Percentiles rank a stretch among this genome's conserved stretches.
These are phyloP conservation scores for Aureobasidium sp. DNA, from an alignment of 2,329 filamentous ascomycete genomes.

Conservation along the genomic window DNA sequence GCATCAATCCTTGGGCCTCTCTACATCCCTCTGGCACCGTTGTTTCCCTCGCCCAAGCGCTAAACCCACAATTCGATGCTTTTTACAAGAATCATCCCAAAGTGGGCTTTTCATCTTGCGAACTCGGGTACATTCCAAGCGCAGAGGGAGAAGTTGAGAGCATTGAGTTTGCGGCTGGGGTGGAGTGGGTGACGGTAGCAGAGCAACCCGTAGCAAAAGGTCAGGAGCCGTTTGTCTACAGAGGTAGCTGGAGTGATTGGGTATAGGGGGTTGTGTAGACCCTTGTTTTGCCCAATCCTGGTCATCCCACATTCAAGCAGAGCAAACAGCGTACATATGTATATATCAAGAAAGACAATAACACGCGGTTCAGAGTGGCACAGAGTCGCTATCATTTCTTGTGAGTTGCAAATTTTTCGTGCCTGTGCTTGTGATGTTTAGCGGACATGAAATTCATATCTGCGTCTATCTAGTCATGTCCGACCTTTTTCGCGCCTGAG, in stretches of 20 bases:
- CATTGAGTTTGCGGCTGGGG: background rate
- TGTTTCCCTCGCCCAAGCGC: slow-evolving; percentile 22
- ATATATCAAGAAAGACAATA: too few species aligned
- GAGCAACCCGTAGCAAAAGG: background rate
- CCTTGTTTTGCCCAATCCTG: too few species aligned
- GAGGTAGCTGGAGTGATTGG: slow-evolving; percentile 13
- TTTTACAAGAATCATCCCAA: slow-evolving; percentile 25
- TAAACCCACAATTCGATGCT: slow-evolving; percentile 24
- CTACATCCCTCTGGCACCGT: slow-evolving; percentile 26
- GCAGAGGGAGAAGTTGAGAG: background rate
- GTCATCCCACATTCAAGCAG: too few species aligned
- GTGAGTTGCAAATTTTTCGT: too few species aligned
- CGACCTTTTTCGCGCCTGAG: too few species aligned
- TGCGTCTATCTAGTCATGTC: too few species aligned
- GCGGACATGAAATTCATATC: too few species aligned
- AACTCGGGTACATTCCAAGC: slow-evolving; percentile 12
- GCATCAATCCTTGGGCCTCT: slow-evolving; percentile 26
- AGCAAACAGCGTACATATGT: too few species aligned
- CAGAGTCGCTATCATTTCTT: too few species aligned
- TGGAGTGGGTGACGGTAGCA: background rate
- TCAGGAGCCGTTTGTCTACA: slow-evolving; percentile 10
- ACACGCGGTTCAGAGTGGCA: too few species aligned
- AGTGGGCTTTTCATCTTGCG: slow-evolving; percentile 39
- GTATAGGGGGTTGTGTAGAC: background rate
- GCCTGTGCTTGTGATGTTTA: too few species aligned